Evolutionary conservation across 768 basidiomycete genomes (phyloP), one percentile per base, ranked within the genome.

Genomic region (Rhodotorula babjevae): DNA sequence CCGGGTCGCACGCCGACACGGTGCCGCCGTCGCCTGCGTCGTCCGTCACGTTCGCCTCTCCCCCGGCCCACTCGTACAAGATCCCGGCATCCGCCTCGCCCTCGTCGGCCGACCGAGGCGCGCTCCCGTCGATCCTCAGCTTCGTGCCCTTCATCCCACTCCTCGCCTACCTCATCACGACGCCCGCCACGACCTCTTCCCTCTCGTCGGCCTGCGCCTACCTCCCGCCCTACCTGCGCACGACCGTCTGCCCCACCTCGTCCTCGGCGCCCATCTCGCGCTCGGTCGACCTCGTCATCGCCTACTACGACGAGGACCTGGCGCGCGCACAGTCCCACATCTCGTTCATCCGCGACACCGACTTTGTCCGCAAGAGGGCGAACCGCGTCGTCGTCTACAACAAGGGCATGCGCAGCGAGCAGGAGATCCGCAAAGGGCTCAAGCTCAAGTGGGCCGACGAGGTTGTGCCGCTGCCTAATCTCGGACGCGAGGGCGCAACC

Each of bases 401-500:
- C 59, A 81, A 81, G 56, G 78, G 78, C 1, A 63, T 68, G 14
- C 2, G 21, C 25, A 36, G 52, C 16, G 60, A 69, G 68, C 55
- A 49, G 52, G 69, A 68, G 59, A 50, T 72, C 15, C 33, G 73
- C 60, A 52, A 67, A 16, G 65, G 60, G 25, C 44, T 81, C 49
- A 55, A 49, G n/a, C 70, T 77, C 14, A 65, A 29, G 27, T 6
- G 72, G 18, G 67, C 61, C 25, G 79, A 81, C 61, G 79, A 78
- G 56, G 78, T 81, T 9, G 73, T 81, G 0, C 56, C 58, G 29
- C 53, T 81, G n/a, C 57, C 64, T 29, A 81, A 81, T 60, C 56
- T 79, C 5, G 81, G 81, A 0, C 57, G 81, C 23, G 81, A 81
- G 61, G 81, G 81, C 27, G 81, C 78, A 61, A 81, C 81, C 14